Base-by-base conservation (phyloP, 495 filamentous ascomycete genomes). In the Talaromyces liani region DNA sequence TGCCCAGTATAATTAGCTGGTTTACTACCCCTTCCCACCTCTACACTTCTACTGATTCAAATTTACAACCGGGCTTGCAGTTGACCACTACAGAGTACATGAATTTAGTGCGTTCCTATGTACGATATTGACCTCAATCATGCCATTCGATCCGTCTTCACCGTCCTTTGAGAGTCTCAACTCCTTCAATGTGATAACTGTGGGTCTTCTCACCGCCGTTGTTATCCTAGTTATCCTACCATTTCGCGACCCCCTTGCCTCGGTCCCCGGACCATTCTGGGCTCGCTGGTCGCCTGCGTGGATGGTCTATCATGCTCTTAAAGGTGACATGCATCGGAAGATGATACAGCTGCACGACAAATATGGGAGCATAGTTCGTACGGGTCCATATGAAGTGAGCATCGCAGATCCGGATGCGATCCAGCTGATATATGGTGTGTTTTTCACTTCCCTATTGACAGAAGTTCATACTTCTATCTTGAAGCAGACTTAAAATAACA, bases 361-460 rank as follows among this genome's bases (percentile, higher is more conserved):
- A 63, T 72, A 79, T 61, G 79, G 79, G 75, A 66, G 20, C 65
- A 81, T 82, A 61, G 74, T 84, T 61, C 78, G 82, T 6, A 79
- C 82, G 58, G 69, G 69, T 18, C 69, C 74, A 36, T 77, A 83
- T 65, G 80, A 84, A 75, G 76, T 83, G 61, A 77, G 73, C 59
- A 69, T 80, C 33, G 72, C 74, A 58, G 74, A 83, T 63, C 77
- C 79, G 2, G 78, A 82, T 55, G 76, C 72, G 9, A 67, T 80
- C 33, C 67, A 69, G 27, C 67, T 69, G 33, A 64, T 77, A 7
- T 65, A 65, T 41, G 57, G 63, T 64, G 10, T n/a, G 57, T 41
- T 31, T 4, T 14, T 61, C 24, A 33, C 34, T 54, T 33, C 49
- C 29, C n/a, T 22, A 25, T 57, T 25, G 8, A 57, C n/a, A 54